Base-by-base conservation (phyloP, 176 grass and related monocot genomes). In the Phyllostachys edulis region DNA sequence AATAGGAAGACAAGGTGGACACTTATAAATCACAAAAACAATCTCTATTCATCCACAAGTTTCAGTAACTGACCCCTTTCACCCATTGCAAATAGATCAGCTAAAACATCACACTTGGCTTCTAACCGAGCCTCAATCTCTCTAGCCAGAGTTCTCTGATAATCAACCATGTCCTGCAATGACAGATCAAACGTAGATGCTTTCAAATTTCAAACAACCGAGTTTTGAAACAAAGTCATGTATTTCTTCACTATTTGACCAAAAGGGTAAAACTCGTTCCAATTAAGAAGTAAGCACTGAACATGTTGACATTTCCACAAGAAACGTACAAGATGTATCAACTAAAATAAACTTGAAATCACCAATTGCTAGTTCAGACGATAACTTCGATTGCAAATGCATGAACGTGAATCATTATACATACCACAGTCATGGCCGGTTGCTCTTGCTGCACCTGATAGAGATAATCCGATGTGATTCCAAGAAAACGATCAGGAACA, bases 91-190 rank as follows among this genome's bases (percentile, higher is more conserved):
- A 98, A 98, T 24, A 94, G 71, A 85, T 94, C 96, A 88, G 93
- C 81, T 73, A 98, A 93, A 55, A 86, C 85, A 56, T 98, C 96
- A 84, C 93, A 95, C 69, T 98, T 98, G 63, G 91, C 88, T 85
- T 96, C 87, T 80, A 98, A 88, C n/a, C 93, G 93, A 46, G 93
- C 85, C 76, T 98, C 96, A 63, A 98, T 96, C 90, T 96, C 91
- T 73, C 87, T 93, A 69, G 85, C 69, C 81, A 98, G 82, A 52
- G 91, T 84, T 71, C 91, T 93, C 81, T 98, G 91, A 81, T 98
- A 96, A 50, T 96, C 93, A 20, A 67, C 76, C 86, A 91, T 90
- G 81, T 97, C 95, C 95, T 97, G 81, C 41, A 91, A 81, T 81
- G 17, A 59, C 18, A 70, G 41, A 80, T 63, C 73, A 82, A 41